phyloP scores from a whole-genome alignment of 768 basidiomycete species.

The Postia placenta region DNA sequence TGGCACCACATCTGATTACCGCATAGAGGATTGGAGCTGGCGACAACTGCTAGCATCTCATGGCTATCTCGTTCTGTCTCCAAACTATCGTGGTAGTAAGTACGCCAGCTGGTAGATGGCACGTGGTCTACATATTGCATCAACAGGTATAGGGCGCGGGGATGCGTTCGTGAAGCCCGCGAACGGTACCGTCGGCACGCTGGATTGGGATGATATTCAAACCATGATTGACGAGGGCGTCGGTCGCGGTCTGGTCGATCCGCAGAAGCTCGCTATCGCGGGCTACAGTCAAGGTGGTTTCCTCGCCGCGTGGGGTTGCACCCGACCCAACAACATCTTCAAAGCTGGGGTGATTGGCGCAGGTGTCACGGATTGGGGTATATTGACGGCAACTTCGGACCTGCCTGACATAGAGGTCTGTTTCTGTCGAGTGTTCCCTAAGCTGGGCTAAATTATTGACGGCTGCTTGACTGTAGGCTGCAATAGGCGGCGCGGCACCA shows the following conservation, averaged over 20 bases:
- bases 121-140: neutral
- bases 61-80: constrained; percentile 1
- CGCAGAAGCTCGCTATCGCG: neutral
- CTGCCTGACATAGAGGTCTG: constrained; percentile 1
- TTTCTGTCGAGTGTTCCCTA: neutral
- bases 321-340: constrained; percentile 1
- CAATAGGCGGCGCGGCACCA: neutral
- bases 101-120: neutral
- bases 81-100: constrained; percentile 5
- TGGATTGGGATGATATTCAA: constrained; percentile 2
- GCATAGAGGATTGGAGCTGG: constrained; percentile 2
- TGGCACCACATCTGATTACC: neutral
- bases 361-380: constrained; percentile 3
- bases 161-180: constrained; percentile 1
- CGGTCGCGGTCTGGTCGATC: neutral
- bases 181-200: constrained; percentile 2
- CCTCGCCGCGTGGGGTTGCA: constrained; percentile 1
- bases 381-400: neutral
- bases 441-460: neutral
- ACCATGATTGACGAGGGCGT: constrained; percentile 1
- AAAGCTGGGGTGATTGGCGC: neutral
- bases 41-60: constrained; percentile 1
- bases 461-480: neutral
- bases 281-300: constrained; percentile 5
- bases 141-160: constrained; percentile 1